phyloP scores from a whole-genome alignment of 2,329 filamentous ascomycete species.

The Hypoxylon sp. region DNA sequence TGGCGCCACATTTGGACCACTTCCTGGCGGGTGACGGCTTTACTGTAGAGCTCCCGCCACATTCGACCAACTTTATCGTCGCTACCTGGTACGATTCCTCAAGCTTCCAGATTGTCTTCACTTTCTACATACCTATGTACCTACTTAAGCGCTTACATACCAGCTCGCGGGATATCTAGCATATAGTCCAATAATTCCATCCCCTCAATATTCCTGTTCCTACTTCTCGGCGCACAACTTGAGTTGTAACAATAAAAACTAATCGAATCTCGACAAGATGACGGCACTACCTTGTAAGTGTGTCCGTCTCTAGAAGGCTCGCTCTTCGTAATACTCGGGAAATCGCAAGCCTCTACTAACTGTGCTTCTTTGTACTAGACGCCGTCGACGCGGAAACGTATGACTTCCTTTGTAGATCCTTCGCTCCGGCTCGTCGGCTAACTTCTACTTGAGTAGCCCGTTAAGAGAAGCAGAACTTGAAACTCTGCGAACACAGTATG shows the following conservation, averaged over 20 bases:
- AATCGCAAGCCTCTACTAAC: conserved; percentile 25
- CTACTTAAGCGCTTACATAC: conserved; percentile 3
- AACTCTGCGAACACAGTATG: conserved; percentile 93
- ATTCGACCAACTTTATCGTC: conserved; percentile 37
- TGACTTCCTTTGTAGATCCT: conserved; percentile 49
- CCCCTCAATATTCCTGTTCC: not conserved
- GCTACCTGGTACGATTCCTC: conserved; percentile 11
- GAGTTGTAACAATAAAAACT: conserved; percentile 14
- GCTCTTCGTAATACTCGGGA: not conserved
- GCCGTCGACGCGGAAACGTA: conserved; percentile 97
- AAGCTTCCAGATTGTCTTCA: conserved; percentile 11
- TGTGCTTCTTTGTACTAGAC: conserved; percentile 68
- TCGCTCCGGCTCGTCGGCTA: conserved; percentile 24
- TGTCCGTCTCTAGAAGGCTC: conserved; percentile 3
- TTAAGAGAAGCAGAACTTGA: conserved; percentile 92
- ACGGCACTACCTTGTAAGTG: conserved; percentile 54
- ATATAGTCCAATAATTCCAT: conserved; percentile 11
- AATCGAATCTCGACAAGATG: conserved; percentile 43
- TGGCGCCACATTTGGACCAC: conserved; percentile 34
- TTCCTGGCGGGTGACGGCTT: conserved; percentile 23
- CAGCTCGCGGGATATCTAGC: conserved; percentile 1
- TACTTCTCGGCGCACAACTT: conserved; percentile 9
- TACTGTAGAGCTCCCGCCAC: conserved; percentile 43
- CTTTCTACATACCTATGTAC: not conserved
- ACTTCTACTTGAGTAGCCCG: conserved; percentile 68